A percentile compares a stretch with the other conserved stretches of the same genome.
Conservation (phyloP, 305 asterid genomes). For the Rubia balearica region DNA sequence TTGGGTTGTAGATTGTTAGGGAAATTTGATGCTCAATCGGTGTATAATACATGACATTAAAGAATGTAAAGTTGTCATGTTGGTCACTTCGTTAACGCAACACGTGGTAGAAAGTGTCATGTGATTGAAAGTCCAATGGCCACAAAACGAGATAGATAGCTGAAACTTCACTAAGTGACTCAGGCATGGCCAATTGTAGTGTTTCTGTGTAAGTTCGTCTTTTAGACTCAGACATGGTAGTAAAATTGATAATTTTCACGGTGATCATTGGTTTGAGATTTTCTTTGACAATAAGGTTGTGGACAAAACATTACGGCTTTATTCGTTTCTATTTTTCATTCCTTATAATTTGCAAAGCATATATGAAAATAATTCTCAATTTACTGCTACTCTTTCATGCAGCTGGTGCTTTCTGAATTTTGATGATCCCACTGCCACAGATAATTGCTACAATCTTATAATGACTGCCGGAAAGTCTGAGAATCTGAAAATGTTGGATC, state of each 20-base stretch:
- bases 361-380: neutral
- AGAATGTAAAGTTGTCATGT: neutral
- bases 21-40: neutral
- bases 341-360: slow-evolving; percentile 4
- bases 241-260: neutral
- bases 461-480: slow-evolving; percentile 78
- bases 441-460: slow-evolving; percentile 50
- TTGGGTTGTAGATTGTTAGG: neutral
- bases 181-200: neutral
- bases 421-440: slow-evolving; percentile 47
- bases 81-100: neutral
- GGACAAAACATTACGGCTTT: neutral
- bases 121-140: no score
- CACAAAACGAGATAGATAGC: neutral
- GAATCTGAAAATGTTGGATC: slow-evolving; percentile 80
- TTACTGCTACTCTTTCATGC: slow-evolving; percentile 16
- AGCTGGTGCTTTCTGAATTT: slow-evolving; percentile 62
- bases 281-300: neutral
- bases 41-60: neutral
- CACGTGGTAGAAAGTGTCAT: no score
- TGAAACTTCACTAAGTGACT: neutral
- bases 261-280: neutral
- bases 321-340: neutral
- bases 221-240: neutral
- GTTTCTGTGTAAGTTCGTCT: neutral